Conservation (phyloP, 768 basidiomycete genomes). For the Suillus decipiens region DNA sequence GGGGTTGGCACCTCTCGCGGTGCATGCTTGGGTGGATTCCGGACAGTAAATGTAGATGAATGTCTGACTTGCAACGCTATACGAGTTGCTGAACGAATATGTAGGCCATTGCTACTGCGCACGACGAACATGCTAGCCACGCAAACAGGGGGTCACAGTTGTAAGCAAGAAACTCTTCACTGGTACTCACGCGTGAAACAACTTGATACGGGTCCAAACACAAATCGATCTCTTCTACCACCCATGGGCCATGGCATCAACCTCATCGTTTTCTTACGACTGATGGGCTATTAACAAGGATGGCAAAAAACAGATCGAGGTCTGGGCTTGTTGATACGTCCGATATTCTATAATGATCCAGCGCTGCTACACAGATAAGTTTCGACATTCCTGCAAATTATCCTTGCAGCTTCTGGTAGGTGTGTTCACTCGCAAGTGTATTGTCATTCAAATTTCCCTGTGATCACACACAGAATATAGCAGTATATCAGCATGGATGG, state of each 20-base stretch:
- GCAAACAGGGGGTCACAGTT: not conserved
- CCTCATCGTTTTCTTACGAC: constrained; percentile 82
- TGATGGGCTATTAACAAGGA: constrained; percentile 77
- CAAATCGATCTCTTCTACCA: not conserved
- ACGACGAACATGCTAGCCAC: not conserved
- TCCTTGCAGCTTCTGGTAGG: no score
- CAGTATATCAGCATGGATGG: no score
- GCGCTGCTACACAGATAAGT: no score
- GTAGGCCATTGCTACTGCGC: not conserved
- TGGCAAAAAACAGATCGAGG: constrained; percentile 97
- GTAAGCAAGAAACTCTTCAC: not conserved
- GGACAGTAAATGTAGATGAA: constrained; percentile 38
- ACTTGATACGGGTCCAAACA: not conserved
- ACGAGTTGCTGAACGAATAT: not conserved
- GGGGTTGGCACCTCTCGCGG: constrained; percentile 54
- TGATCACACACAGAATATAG: no score
- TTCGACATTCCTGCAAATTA: no score
- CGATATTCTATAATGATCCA: no score
- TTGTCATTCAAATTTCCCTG: no score
- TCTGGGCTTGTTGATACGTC: constrained; percentile 30
- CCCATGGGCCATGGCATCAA: constrained; percentile 56
- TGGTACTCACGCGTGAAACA: not conserved
- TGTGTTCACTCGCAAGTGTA: no score
- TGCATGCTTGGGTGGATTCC: constrained; percentile 40
- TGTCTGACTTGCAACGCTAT: not conserved